Percentiles rank a stretch among this genome's conserved stretches.
Conservation (phyloP, 805 yeast genomes). For the Ogataea pini region DNA sequence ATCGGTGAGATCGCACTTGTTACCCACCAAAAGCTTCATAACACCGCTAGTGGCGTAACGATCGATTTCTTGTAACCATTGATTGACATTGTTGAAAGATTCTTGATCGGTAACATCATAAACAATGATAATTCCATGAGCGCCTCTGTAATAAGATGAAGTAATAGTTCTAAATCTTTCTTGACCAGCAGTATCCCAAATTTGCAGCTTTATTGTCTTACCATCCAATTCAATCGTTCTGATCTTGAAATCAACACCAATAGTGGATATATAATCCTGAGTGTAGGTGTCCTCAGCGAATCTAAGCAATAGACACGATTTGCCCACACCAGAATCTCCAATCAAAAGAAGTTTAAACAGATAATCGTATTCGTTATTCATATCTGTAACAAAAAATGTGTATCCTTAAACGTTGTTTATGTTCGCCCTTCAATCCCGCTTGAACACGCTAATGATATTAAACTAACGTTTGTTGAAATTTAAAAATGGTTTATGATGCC, state of each 20-base stretch:
- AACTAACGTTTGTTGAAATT: not conserved
- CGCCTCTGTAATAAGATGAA: constrained; percentile 96
- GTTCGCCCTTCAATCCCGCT: not conserved
- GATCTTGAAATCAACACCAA: constrained; percentile 93
- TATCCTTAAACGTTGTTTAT: not conserved
- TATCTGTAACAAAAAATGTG: constrained; percentile 28
- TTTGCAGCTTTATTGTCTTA: constrained; percentile 94
- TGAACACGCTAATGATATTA: not conserved
- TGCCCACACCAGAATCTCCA: constrained; percentile 99
- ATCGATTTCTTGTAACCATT: constrained; percentile 98
- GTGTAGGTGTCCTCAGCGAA: constrained; percentile 98
- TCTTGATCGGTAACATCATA: constrained; percentile 98
- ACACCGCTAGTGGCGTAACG: constrained; percentile 98
- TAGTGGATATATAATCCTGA: constrained; percentile 94
- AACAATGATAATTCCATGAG: constrained; percentile 96
- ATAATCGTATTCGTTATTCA: constrained; percentile 97
- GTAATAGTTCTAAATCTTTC: constrained; percentile 98
- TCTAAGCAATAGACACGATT: constrained; percentile 90
- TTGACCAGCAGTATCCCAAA: constrained; percentile 99
- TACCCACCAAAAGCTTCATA: constrained; percentile 92
- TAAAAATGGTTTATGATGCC: not conserved
- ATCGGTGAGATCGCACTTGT: constrained; percentile 91
- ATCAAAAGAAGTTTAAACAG: constrained; percentile 91
- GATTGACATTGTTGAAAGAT: constrained; percentile 93
- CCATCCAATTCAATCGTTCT: constrained; percentile 93